Evolutionary conservation across 148 eudicot species (phyloP).

Genomic region (Cornus suecica): DNA sequence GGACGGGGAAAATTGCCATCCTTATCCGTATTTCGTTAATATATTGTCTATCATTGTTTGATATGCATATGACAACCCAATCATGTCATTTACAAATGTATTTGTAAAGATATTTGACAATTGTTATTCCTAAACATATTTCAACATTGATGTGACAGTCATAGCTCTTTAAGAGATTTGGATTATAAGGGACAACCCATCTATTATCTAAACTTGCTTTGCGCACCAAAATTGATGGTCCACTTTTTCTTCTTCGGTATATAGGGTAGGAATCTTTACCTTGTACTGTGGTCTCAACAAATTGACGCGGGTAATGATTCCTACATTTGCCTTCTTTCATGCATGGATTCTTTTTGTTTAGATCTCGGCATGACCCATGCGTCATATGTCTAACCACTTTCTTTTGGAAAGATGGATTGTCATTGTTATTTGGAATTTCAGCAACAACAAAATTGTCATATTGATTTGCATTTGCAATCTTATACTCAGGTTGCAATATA

Average conservation of each 20-base stretch:
- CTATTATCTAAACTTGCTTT: too few species aligned
- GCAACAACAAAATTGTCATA: too few species aligned
- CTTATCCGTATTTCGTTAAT: not conserved
- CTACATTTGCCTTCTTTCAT: too few species aligned
- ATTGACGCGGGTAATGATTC: constrained; percentile 7
- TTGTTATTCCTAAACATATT: constrained; percentile 14
- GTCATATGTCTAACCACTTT: too few species aligned
- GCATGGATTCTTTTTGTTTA: constrained; percentile 3
- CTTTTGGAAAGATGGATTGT: not conserved
- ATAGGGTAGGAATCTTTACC: constrained; percentile 22
- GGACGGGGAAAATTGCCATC: too few species aligned
- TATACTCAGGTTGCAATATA: too few species aligned
- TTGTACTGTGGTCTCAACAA: not conserved
- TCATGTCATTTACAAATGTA: too few species aligned
- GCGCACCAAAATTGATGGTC: too few species aligned
- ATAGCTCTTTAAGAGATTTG: constrained; percentile 13
- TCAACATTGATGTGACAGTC: constrained; percentile 30
- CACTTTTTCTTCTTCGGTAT: constrained; percentile 21
- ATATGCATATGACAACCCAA: too few species aligned
- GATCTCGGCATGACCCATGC: constrained; percentile 38
- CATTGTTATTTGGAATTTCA: constrained; percentile 1
- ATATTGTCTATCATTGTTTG: too few species aligned
- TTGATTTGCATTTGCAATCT: too few species aligned
- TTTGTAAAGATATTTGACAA: constrained; percentile 29
- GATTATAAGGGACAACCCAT: constrained; percentile 32